Conservation (phyloP, 192 early-diverging fungal genomes). For the Backusella tarrabulga region DNA sequence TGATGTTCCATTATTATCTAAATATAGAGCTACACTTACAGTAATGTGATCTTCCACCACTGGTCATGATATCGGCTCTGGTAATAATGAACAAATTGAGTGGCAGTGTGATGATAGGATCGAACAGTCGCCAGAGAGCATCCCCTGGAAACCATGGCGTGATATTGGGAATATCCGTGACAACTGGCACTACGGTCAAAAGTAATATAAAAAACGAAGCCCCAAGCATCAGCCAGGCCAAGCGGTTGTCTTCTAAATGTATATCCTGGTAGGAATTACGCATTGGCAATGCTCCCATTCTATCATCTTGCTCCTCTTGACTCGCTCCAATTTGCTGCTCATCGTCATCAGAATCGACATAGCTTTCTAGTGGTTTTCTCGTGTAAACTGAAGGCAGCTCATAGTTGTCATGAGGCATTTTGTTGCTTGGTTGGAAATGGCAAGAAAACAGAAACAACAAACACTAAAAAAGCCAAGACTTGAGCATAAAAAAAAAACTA, state of each 20-base stretch:
- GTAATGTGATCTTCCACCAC: conserved; percentile 25
- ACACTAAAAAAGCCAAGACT: background rate
- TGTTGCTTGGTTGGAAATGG: background rate
- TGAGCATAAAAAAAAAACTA: background rate
- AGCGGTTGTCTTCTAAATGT: conserved; percentile 2
- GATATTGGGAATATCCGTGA: conserved; percentile 21
- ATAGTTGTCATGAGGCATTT: conserved; percentile 20
- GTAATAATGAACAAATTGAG: conserved; percentile 32
- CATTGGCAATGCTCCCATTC: background rate
- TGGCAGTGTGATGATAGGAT: conserved; percentile 34
- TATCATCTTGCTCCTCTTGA: background rate
- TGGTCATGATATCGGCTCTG: conserved; percentile 21
- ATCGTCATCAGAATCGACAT: background rate
- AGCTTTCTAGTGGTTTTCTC: background rate
- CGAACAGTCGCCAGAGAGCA: conserved; percentile 34
- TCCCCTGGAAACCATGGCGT: conserved; percentile 36
- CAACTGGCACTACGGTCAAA: conserved; percentile 30
- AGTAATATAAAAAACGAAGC: conserved; percentile 28
- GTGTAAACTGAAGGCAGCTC: conserved; percentile 13
- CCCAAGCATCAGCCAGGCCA: conserved; percentile 24
- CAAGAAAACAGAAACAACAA: background rate
- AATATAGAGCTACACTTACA: conserved; percentile 17
- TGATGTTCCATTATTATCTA: background rate
- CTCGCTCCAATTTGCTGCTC: background rate
- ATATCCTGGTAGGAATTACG: conserved; percentile 5